A percentile compares a stretch with the other conserved stretches of the same genome.
These are phyloP conservation scores for Pichia scutulata DNA, from an alignment of 805 yeast species.

Conservation along the genomic window DNA sequence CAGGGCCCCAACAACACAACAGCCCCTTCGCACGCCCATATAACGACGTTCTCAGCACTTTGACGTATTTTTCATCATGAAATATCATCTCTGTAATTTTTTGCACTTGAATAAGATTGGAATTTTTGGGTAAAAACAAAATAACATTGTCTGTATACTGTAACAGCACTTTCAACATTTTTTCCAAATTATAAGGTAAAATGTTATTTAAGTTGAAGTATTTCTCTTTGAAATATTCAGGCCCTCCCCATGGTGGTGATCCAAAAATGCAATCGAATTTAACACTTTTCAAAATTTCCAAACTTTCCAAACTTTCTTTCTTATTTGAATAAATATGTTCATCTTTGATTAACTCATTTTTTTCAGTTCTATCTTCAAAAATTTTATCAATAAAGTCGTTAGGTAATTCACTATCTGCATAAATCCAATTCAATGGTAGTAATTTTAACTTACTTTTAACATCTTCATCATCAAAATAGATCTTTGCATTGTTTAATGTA, in stretches of 20 bases:
- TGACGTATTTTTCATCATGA: constrained; percentile 26
- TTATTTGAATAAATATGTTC: constrained; percentile 4
- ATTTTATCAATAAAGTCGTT: constrained; percentile 5
- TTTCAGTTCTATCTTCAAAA: constrained; percentile 11
- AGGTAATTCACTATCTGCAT: constrained; percentile 7
- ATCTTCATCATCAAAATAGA: constrained; percentile 37
- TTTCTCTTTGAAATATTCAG: constrained; percentile 38
- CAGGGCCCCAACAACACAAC: constrained; percentile 53
- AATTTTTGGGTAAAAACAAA: constrained; percentile 54
- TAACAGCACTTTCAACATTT: constrained; percentile 34
- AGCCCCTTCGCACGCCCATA: constrained; percentile 45
- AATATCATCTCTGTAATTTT: constrained; percentile 37
- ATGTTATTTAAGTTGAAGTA: constrained; percentile 38
- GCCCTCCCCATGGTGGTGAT: constrained; percentile 88
- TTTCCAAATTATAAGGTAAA: constrained; percentile 40
- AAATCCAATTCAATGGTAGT: constrained; percentile 40
- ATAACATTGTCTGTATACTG: constrained; percentile 41
- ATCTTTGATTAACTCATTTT: not conserved
- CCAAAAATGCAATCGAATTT: constrained; percentile 52
- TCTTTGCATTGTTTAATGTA: constrained; percentile 53
- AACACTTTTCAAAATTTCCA: constrained; percentile 5
- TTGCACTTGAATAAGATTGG: constrained; percentile 43
- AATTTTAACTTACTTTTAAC: constrained; percentile 45
- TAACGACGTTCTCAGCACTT: constrained; percentile 6
- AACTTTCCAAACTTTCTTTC: constrained; percentile 8